Percentiles rank a stretch among this genome's conserved stretches.
Evolutionary conservation across 2,329 filamentous ascomycete species (phyloP).

Genomic region (Sporothrix humicola): DNA sequence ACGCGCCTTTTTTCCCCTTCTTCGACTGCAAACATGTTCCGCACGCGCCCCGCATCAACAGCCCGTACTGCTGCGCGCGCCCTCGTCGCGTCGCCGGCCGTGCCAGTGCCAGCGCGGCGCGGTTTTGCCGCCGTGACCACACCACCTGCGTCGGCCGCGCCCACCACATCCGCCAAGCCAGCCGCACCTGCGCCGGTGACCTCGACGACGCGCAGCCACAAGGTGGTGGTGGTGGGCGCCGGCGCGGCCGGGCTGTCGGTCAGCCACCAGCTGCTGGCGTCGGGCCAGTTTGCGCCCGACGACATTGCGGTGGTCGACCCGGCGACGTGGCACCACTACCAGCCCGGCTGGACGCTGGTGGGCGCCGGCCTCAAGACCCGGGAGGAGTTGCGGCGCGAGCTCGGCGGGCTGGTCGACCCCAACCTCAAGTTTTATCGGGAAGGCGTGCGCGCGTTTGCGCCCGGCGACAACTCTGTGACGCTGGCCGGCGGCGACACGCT

Average conservation of each 20-base stretch:
- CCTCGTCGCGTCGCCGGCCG: not conserved
- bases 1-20: not conserved
- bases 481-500: constrained; percentile 62
- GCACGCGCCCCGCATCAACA: constrained; percentile 11
- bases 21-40: constrained; percentile 20
- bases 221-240: constrained; percentile 45
- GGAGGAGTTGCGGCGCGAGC: constrained; percentile 59
- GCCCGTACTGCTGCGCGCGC: constrained; percentile 19
- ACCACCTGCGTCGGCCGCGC: not conserved
- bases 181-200: constrained; percentile 3
- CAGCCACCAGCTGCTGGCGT: constrained; percentile 69
- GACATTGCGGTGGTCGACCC: constrained; percentile 71
- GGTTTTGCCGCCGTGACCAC: not conserved
- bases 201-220: constrained; percentile 30
- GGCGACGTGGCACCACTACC: constrained; percentile 68
- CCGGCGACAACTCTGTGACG: constrained; percentile 62
- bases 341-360: constrained; percentile 73
- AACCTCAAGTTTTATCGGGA: constrained; percentile 66
- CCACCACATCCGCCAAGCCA: not conserved
- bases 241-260: constrained; percentile 69
- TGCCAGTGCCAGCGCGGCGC: not conserved
- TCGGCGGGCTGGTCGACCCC: constrained; percentile 60
- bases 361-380: constrained; percentile 69
- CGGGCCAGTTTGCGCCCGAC: constrained; percentile 60
- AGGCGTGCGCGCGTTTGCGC: constrained; percentile 56